Conservation (phyloP, 805 yeast species). For the Pichia ethanolica region DNA sequence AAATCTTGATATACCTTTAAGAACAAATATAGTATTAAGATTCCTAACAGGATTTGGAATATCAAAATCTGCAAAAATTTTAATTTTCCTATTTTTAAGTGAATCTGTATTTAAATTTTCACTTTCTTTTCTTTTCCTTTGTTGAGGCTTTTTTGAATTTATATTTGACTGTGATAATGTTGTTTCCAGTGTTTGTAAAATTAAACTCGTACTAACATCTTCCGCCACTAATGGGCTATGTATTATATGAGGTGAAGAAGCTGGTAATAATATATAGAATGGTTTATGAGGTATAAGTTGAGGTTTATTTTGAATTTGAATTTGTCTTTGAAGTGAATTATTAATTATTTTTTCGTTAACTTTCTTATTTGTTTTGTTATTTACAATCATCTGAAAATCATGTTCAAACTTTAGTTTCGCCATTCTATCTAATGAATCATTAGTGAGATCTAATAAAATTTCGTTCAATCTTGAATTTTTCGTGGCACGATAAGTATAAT, state of each 20-base stretch:
- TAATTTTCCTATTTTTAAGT: background rate
- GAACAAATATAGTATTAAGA: constrained; percentile 47
- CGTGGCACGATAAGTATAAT: constrained; percentile 26
- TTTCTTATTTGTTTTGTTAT: constrained; percentile 11
- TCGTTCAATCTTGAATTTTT: background rate
- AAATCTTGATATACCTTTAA: constrained; percentile 57
- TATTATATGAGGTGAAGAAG: constrained; percentile 57
- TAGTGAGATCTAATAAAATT: constrained; percentile 3
- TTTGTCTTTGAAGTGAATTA: constrained; percentile 1
- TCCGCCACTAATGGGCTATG: constrained; percentile 38
- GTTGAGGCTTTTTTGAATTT: too few species aligned
- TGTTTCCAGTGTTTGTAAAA: constrained; percentile 53
- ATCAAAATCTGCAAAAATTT: constrained; percentile 7
- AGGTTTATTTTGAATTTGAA: constrained; percentile 8
- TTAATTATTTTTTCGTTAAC: background rate
- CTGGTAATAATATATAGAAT: constrained; percentile 58
- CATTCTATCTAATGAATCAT: background rate
- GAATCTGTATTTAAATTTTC: background rate
- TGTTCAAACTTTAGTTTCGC: constrained; percentile 9
- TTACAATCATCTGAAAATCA: constrained; percentile 7
- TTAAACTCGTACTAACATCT: constrained; percentile 42
- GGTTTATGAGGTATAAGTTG: constrained; percentile 43
- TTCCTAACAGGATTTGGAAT: constrained; percentile 32
- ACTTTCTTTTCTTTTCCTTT: too few species aligned
- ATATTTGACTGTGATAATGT: constrained; percentile 31